Evolutionary conservation across 139 green algal genomes (phyloP).

Genomic region (Chlorella sp.): DNA sequence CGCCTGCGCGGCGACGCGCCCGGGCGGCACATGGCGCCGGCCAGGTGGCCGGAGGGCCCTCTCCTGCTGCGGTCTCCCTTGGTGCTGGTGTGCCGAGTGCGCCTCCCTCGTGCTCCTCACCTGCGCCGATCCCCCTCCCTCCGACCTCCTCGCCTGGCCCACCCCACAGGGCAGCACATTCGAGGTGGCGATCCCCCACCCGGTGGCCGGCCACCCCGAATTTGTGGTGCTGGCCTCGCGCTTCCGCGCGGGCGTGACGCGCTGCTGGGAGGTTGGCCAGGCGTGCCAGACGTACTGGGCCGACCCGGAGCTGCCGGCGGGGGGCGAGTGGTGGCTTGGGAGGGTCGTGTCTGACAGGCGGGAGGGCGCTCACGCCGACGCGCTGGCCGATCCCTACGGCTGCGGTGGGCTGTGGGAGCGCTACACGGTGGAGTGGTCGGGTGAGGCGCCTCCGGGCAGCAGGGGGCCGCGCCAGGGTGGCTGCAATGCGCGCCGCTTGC

Average conservation of each 20-base stretch:
- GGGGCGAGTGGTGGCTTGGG: conserved; percentile 44
- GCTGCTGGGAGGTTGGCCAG: conserved; percentile 38
- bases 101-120: background rate
- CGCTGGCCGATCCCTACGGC: conserved; percentile 40
- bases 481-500: background rate
- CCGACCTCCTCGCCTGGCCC: background rate
- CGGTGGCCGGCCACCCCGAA: conserved; percentile 49
- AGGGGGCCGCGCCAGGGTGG: background rate
- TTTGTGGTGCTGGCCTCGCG: conserved; percentile 57
- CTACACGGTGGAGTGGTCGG: conserved; percentile 44
- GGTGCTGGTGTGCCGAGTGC: background rate
- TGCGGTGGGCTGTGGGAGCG: conserved; percentile 54
- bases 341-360: conserved; percentile 16
- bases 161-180: conserved; percentile 38
- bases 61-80: background rate
- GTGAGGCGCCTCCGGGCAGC: background rate
- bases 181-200: conserved; percentile 53
- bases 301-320: conserved; percentile 20
- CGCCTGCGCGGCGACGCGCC: background rate
- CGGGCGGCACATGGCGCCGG: background rate
- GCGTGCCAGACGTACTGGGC: conserved; percentile 47
- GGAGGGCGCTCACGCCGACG: background rate
- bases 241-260: conserved; percentile 37
- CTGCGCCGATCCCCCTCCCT: background rate
- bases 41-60: background rate